Conservation (phyloP, 352 stramenopile genomes). For the Globisporangium nodosum region DNA sequence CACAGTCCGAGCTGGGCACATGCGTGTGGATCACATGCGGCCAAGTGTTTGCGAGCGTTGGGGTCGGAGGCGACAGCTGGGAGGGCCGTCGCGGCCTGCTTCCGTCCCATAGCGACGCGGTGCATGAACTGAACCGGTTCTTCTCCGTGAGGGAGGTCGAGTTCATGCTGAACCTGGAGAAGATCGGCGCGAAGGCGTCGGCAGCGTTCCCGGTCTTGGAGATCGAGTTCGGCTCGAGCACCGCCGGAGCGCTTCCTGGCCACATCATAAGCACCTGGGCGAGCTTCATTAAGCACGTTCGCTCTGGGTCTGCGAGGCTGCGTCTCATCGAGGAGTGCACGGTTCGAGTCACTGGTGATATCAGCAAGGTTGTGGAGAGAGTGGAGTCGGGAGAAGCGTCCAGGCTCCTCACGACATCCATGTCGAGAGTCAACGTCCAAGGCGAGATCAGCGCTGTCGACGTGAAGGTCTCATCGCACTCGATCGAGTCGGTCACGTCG, state of each 20-base stretch:
- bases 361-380: slow-evolving; percentile 35
- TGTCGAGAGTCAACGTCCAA: slow-evolving; percentile 29
- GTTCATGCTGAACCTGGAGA: slow-evolving; percentile 64
- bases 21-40: slow-evolving; percentile 48
- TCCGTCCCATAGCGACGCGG: slow-evolving; percentile 5
- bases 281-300: slow-evolving; percentile 38
- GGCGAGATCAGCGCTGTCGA: slow-evolving; percentile 35
- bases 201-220: slow-evolving; percentile 25
- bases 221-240: slow-evolving; percentile 36
- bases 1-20: slow-evolving; percentile 8
- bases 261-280: slow-evolving; percentile 47
- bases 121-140: slow-evolving; percentile 45
- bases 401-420: slow-evolving; percentile 19
- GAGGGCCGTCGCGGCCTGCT: slow-evolving; percentile 14
- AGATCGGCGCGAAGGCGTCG: slow-evolving; percentile 46
- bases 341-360: slow-evolving; percentile 38
- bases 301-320: slow-evolving; percentile 31
- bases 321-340: slow-evolving; percentile 55
- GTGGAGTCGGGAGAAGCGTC: not conserved
- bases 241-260: slow-evolving; percentile 24
- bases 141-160: slow-evolving; percentile 27
- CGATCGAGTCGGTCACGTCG: slow-evolving; percentile 25
- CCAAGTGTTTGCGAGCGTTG: slow-evolving; percentile 56
- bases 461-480: slow-evolving; percentile 45
- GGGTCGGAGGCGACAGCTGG: slow-evolving; percentile 26